Percentiles rank a stretch among this genome's conserved stretches.
Evolutionary conservation across 768 basidiomycete species (phyloP).

Genomic region (Sarcodon sp.): DNA sequence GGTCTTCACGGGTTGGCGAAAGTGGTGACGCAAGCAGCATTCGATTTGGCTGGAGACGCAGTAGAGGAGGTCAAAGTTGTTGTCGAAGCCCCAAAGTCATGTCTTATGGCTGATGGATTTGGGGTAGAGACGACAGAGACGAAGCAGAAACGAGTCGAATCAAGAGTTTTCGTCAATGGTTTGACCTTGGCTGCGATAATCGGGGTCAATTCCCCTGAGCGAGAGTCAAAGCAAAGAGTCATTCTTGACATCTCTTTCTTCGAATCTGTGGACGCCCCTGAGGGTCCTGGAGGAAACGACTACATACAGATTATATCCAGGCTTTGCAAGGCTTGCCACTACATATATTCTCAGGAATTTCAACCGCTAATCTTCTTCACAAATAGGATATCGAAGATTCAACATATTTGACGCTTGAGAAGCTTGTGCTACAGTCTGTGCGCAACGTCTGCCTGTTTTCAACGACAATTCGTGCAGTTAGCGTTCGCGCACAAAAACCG

Average conservation of each 20-base stretch:
- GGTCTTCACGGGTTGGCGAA: constrained; percentile 19
- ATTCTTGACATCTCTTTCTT: constrained; percentile 36
- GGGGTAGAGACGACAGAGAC: constrained; percentile 17
- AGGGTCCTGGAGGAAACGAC: constrained; percentile 14
- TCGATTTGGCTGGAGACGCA: constrained; percentile 22
- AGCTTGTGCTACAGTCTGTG: constrained; percentile 36
- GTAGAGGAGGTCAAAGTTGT: constrained; percentile 27
- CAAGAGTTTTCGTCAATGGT: constrained; percentile 25
- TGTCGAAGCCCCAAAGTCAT: constrained; percentile 30
- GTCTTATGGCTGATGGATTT: constrained; percentile 36
- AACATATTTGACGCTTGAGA: constrained; percentile 48
- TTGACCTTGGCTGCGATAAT: constrained; percentile 44
- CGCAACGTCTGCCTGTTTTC: constrained; percentile 22
- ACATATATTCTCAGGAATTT: not conserved
- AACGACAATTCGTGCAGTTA: constrained; percentile 24
- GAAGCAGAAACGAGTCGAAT: constrained; percentile 7
- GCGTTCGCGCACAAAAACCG: constrained; percentile 52
- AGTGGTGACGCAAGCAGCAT: constrained; percentile 23
- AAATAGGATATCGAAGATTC: constrained; percentile 34
- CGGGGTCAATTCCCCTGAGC: constrained; percentile 61
- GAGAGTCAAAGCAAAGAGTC: constrained; percentile 51
- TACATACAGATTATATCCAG: constrained; percentile 23
- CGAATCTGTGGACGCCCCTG: constrained; percentile 14
- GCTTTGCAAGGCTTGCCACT: constrained; percentile 14
- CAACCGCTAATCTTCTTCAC: not conserved